A percentile compares a stretch with the other conserved stretches of the same genome.
phyloP scores from a whole-genome alignment of 176 grass and related monocot species.

The Carex myosuroides region DNA sequence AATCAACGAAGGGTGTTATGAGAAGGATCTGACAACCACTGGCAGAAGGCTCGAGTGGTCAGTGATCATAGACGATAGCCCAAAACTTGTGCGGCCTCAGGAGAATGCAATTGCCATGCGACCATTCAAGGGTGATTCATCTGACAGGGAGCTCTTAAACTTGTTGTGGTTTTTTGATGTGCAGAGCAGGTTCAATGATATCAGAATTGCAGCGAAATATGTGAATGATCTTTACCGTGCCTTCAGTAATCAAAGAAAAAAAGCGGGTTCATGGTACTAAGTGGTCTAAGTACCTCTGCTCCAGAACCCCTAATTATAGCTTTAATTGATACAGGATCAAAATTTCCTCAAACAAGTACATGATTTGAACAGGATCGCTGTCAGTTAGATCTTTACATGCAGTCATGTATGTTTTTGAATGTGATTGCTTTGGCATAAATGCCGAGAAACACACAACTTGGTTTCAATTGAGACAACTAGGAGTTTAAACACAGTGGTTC shows the following conservation, averaged over 20 bases:
- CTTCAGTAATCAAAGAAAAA: background rate
- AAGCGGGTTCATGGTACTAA: background rate
- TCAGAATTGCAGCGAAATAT: background rate
- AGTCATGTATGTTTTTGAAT: background rate
- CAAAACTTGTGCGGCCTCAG: background rate
- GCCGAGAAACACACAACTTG: background rate
- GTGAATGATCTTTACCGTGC: background rate
- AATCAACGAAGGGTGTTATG: background rate
- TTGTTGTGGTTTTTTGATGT: conserved; percentile 4
- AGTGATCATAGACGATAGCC: conserved; percentile 2
- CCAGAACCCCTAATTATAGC: background rate
- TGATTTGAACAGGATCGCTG: background rate
- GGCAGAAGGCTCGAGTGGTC: background rate
- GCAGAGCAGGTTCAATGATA: conserved; percentile 2
- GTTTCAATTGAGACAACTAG: background rate
- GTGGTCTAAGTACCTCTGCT: background rate
- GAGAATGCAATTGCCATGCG: background rate
- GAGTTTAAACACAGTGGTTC: background rate
- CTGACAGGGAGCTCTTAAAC: background rate
- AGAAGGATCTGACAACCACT: background rate
- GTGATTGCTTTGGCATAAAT: background rate
- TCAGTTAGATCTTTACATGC: background rate
- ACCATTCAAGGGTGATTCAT: background rate
- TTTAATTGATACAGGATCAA: background rate
- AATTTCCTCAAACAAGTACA: background rate